Conservation (phyloP, 306 rosid genomes). For the Quercus bicolor region DNA sequence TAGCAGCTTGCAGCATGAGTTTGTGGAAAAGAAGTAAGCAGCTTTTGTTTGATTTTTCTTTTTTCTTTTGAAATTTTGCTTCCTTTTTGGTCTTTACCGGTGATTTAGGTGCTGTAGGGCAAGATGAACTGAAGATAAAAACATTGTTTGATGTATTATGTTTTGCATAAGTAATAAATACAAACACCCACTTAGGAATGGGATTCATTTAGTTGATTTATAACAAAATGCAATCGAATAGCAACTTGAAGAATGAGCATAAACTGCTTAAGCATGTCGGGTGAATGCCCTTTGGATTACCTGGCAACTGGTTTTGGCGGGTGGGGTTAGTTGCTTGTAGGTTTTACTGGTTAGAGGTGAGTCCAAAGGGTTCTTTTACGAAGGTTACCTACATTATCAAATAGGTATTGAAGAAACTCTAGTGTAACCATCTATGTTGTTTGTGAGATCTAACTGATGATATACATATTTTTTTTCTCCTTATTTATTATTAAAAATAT, state of each 20-base stretch:
- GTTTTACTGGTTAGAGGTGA: no score
- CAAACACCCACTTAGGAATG: background rate
- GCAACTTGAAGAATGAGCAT: background rate
- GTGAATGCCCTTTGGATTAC: no score
- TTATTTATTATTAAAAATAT: background rate
- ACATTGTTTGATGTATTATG: background rate
- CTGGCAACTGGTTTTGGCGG: no score
- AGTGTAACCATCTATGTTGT: background rate
- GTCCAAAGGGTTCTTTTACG: no score
- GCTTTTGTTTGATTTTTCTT: background rate
- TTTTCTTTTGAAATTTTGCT: background rate
- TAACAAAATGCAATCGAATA: background rate
- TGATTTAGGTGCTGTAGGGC: background rate
- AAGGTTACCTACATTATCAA: no score
- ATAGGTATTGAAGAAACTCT: background rate
- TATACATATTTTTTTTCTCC: background rate
- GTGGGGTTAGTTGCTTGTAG: no score
- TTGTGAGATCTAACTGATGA: background rate
- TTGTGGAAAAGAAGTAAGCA: constrained; percentile 81
- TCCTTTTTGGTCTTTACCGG: background rate
- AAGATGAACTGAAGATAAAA: background rate
- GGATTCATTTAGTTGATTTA: background rate
- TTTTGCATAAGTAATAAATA: background rate
- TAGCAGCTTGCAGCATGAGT: constrained; percentile 64
- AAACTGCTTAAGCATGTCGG: no score